Evolutionary conservation across 768 basidiomycete genomes (phyloP).

Genomic region (Mycena floridula): DNA sequence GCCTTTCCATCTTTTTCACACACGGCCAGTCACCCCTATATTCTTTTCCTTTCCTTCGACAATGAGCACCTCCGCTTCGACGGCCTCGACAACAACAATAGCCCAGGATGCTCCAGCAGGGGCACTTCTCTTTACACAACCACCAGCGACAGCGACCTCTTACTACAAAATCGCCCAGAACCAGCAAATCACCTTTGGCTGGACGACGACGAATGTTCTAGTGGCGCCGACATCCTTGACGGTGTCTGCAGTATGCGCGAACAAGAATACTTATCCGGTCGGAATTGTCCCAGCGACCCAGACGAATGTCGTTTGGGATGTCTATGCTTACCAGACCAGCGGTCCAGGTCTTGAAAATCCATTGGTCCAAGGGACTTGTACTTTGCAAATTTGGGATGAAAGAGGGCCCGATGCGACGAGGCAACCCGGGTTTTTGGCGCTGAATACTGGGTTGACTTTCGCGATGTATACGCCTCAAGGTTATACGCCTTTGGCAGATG

Average conservation of each 20-base stretch:
- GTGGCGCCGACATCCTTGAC: conserved; percentile 71
- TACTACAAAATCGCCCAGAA: conserved; percentile 82
- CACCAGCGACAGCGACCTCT: conserved; percentile 73
- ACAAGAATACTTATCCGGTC: conserved; percentile 87
- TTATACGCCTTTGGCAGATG: conserved; percentile 61
- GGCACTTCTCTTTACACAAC: conserved; percentile 69
- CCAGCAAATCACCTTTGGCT: conserved; percentile 79
- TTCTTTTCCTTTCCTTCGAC: too few relatives aligned
- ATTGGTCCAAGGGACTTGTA: conserved; percentile 72
- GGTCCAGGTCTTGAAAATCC: conserved; percentile 52
- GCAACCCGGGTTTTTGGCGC: conserved; percentile 57
- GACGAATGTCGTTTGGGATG: conserved; percentile 74
- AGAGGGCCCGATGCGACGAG: conserved; percentile 59
- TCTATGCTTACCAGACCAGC: conserved; percentile 70
- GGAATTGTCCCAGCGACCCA: conserved; percentile 69
- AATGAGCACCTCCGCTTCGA: too few relatives aligned
- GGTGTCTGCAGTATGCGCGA: conserved; percentile 74
- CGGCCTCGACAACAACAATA: too few relatives aligned
- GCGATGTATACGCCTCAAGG: conserved; percentile 76
- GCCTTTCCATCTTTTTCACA: too few relatives aligned
- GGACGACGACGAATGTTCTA: conserved; percentile 79
- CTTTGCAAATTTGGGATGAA: conserved; percentile 77
- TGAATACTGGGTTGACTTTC: conserved; percentile 69
- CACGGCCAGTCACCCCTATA: too few relatives aligned
- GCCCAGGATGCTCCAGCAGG: conserved; percentile 54